These are phyloP conservation scores for Podila horticola DNA, from an alignment of 192 early-diverging fungal species.

Conservation along the genomic window DNA sequence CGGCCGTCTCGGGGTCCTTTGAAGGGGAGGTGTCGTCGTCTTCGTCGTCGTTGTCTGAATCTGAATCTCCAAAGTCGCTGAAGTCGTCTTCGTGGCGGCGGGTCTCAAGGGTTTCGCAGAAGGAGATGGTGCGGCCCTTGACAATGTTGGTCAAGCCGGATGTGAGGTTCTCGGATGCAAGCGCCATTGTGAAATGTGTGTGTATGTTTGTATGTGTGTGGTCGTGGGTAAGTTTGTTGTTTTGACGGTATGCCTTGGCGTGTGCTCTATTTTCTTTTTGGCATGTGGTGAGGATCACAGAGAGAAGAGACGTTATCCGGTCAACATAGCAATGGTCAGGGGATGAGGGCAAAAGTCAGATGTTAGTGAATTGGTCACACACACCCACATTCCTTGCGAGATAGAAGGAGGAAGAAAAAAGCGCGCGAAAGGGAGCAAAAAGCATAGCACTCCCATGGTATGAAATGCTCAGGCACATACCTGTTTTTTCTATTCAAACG, in stretches of 20 bases:
- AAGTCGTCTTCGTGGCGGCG: conserved; percentile 20
- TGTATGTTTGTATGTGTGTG: background rate
- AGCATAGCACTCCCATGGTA: no score
- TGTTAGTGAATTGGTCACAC: background rate
- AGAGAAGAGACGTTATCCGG: background rate
- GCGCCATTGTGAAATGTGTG: conserved; percentile 8
- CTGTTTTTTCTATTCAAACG: no score
- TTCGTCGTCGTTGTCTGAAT: conserved; percentile 2
- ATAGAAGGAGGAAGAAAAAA: background rate
- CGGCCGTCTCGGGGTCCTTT: conserved; percentile 37
- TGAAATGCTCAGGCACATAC: no score
- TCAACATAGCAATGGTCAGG: background rate
- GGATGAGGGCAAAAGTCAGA: background rate
- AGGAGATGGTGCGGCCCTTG: conserved; percentile 40
- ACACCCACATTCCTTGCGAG: background rate
- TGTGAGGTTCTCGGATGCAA: conserved; percentile 14
- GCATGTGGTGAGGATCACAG: background rate
- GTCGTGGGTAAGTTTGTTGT: background rate
- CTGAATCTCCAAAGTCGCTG: conserved; percentile 2
- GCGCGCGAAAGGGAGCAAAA: background rate
- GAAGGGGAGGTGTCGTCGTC: conserved; percentile 23
- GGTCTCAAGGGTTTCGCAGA: conserved; percentile 37
- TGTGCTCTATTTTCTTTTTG: background rate
- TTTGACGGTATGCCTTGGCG: background rate
- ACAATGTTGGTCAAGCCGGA: conserved; percentile 9